Percentiles rank a stretch among this genome's conserved stretches.
These are phyloP conservation scores for Neoconidiobolus thromboides DNA, from an alignment of 371 early-diverging fungal species.

Conservation along the genomic window DNA sequence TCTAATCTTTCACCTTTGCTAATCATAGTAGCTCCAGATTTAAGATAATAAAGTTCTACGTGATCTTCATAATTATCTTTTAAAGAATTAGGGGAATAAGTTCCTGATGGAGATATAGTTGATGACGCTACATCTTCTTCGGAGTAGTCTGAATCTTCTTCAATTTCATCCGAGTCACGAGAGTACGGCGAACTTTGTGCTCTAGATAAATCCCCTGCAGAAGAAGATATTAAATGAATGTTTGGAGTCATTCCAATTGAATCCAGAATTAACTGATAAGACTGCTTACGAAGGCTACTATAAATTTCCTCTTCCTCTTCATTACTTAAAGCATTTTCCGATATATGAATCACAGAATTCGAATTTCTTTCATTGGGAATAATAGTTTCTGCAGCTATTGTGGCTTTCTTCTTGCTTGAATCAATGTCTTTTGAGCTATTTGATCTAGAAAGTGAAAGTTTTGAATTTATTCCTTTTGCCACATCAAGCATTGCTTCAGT, in stretches of 20 bases:
- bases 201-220: constrained; percentile 11
- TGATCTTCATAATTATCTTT: constrained; percentile 24
- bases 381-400: neutral
- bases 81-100: constrained; percentile 19
- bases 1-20: constrained; percentile 63
- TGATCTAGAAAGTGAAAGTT: too few species aligned
- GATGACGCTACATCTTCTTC: constrained; percentile 16
- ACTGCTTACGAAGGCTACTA: neutral
- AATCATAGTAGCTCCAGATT: constrained; percentile 49
- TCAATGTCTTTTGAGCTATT: too few species aligned
- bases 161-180: constrained; percentile 8
- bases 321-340: neutral
- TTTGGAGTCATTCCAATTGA: constrained; percentile 7
- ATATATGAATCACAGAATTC: neutral
- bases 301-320: neutral
- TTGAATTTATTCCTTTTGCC: neutral
- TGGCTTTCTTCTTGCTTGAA: too few species aligned
- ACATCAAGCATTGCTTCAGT: neutral
- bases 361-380: constrained; percentile 11
- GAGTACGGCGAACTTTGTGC: constrained; percentile 10
- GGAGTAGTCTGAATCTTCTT: constrained; percentile 15
- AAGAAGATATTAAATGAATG: neutral
- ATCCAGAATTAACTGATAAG: constrained; percentile 12
- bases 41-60: constrained; percentile 44
- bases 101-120: constrained; percentile 7